Percentiles rank a stretch among this genome's conserved stretches.
Conservation (phyloP, 805 yeast genomes). For the Saccharomycopsis vini region DNA sequence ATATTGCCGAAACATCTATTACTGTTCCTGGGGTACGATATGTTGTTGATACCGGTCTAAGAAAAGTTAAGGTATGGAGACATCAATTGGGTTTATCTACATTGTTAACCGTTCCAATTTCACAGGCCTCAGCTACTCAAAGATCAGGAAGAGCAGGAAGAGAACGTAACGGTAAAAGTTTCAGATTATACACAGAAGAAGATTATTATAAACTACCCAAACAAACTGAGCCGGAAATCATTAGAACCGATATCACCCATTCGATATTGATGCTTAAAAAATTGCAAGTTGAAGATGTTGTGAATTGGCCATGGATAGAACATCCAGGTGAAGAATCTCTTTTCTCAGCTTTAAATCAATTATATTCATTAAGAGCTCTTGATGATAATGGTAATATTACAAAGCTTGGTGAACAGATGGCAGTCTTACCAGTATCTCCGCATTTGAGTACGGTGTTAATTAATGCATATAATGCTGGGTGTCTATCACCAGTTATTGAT, state of each 20-base stretch:
- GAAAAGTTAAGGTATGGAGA: conserved; percentile 93
- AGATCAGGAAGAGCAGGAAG: conserved; percentile 99
- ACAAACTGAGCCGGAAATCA: conserved; percentile 90
- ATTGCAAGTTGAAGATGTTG: conserved; percentile 72
- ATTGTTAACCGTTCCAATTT: conserved; percentile 81
- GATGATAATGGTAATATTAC: conserved; percentile 73
- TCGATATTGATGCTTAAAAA: conserved; percentile 80
- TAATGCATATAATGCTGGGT: conserved; percentile 48
- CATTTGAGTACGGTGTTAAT: conserved; percentile 80
- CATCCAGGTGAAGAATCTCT: conserved; percentile 77
- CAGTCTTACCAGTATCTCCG: conserved; percentile 85
- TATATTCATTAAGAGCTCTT: conserved; percentile 72
- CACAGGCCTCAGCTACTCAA: conserved; percentile 91
- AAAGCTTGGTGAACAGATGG: conserved; percentile 73
- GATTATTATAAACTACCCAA: conserved; percentile 54
- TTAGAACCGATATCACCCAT: conserved; percentile 74
- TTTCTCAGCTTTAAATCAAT: conserved; percentile 64
- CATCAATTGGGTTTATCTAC: conserved; percentile 91
- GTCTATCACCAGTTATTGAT: conserved; percentile 65
- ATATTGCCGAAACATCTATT: conserved; percentile 95
- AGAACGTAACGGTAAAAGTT: conserved; percentile 87
- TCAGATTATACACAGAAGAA: conserved; percentile 67
- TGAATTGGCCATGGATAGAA: conserved; percentile 89
- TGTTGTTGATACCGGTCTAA: conserved; percentile 85
- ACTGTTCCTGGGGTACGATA: conserved; percentile 92